A percentile compares a stretch with the other conserved stretches of the same genome.
phyloP scores from a whole-genome alignment of 73 alveolate genomes.

The Paramecium bursaria region DNA sequence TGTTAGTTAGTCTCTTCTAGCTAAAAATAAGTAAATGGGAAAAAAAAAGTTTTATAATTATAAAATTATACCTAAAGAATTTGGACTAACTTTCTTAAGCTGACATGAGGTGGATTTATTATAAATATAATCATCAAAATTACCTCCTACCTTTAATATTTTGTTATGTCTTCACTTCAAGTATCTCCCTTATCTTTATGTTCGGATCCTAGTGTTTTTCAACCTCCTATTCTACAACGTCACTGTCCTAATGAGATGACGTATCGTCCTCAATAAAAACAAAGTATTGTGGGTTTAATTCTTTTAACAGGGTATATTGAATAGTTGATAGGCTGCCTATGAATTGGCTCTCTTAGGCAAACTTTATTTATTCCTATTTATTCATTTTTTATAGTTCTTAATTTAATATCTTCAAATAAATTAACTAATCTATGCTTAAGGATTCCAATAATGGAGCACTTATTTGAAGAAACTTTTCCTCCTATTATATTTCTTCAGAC shows the following conservation, averaged over 20 bases:
- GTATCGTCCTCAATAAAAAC: no score
- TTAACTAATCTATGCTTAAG: constrained; percentile 35
- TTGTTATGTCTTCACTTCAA: no score
- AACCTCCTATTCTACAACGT: no score
- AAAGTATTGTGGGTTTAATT: background rate
- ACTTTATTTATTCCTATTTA: background rate
- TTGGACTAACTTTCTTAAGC: background rate
- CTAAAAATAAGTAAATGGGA: background rate
- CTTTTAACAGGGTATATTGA: constrained; percentile 7
- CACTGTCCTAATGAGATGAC: no score
- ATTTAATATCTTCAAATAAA: background rate
- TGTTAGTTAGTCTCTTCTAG: no score
- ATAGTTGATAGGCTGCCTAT: constrained; percentile 20
- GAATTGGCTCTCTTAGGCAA: constrained; percentile 18
- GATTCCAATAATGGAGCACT: constrained; percentile 22
- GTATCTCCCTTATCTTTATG: no score
- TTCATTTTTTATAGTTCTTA: constrained; percentile 11
- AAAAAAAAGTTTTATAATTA: background rate
- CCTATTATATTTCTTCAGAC: background rate
- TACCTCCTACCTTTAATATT: constrained; percentile 43
- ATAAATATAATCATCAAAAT: constrained; percentile 44
- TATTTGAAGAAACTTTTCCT: background rate
- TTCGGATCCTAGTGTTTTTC: no score
- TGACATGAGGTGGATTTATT: background rate
- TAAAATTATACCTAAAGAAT: background rate